Conservation (phyloP, 192 early-diverging fungal species). For the Backusella tuberculispora region DNA sequence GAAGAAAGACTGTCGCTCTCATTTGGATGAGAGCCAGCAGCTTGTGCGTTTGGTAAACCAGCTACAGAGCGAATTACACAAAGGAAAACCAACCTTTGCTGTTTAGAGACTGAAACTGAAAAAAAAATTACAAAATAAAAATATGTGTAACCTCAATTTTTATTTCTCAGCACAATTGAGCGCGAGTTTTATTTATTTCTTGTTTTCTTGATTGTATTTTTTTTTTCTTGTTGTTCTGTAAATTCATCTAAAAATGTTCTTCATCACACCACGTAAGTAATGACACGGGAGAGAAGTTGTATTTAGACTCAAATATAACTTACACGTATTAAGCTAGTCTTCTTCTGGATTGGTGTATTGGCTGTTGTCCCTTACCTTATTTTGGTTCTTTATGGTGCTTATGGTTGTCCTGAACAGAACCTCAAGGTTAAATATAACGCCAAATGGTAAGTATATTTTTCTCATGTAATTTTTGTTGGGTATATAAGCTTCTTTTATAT, state of each 20-base stretch:
- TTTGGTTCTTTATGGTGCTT: constrained; percentile 42
- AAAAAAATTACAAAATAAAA: constrained; percentile 9
- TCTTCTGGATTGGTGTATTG: constrained; percentile 44
- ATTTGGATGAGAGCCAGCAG: constrained; percentile 22
- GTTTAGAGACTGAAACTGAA: neutral
- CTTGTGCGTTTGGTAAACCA: constrained; percentile 21
- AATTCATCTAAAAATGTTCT: constrained; percentile 15
- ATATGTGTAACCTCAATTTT: neutral
- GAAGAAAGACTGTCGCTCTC: constrained; percentile 11
- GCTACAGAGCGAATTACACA: constrained; percentile 22
- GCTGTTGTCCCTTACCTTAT: constrained; percentile 43
- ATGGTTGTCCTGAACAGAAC: constrained; percentile 50
- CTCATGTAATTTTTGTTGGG: neutral
- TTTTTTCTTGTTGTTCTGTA: neutral
- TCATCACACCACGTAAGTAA: constrained; percentile 13
- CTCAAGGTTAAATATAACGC: constrained; percentile 61
- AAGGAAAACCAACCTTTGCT: neutral
- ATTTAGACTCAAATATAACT: neutral
- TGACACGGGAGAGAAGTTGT: neutral
- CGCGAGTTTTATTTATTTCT: neutral
- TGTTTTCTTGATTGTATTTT: neutral
- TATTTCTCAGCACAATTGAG: neutral
- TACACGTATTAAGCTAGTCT: constrained; percentile 9
- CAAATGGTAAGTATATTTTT: constrained; percentile 41
- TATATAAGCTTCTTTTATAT: neutral